phyloP scores from a whole-genome alignment of 768 basidiomycete species.

The Lepiota venenata region DNA sequence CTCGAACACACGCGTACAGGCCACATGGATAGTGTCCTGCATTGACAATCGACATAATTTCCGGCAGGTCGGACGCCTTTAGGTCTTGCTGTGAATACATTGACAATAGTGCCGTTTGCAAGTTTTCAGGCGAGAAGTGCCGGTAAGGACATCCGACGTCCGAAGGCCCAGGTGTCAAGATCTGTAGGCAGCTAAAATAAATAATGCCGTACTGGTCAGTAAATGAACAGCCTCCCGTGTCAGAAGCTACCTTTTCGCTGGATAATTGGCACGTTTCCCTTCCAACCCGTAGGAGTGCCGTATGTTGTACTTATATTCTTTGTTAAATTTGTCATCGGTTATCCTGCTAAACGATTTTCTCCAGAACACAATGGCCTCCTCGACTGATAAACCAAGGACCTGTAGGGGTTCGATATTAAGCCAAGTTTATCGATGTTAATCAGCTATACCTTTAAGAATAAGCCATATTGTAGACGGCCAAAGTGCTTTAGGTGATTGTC shows the following conservation, averaged over 20 bases:
- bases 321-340: slow-evolving; percentile 95
- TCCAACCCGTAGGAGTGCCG: slow-evolving; percentile 94
- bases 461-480: slow-evolving; percentile 84
- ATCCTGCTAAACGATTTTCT: slow-evolving; percentile 77
- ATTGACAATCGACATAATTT: slow-evolving; percentile 80
- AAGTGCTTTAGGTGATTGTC: slow-evolving; percentile 92
- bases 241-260: slow-evolving; percentile 73
- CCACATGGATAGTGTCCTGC: slow-evolving; percentile 86
- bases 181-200: slow-evolving; percentile 80
- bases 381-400: slow-evolving; percentile 91
- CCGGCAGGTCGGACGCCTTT: slow-evolving; percentile 66
- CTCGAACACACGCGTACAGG: slow-evolving; percentile 96
- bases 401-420: slow-evolving; percentile 26
- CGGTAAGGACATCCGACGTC: slow-evolving; percentile 94
- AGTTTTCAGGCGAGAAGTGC: slow-evolving; percentile 80
- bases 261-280: slow-evolving; percentile 92
- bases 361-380: slow-evolving; percentile 95
- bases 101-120: slow-evolving; percentile 72
- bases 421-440: neutral
- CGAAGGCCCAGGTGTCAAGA: slow-evolving; percentile 58
- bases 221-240: neutral
- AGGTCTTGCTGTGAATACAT: slow-evolving; percentile 65
- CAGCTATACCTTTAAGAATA: slow-evolving; percentile 84
- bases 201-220: slow-evolving; percentile 25
- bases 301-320: slow-evolving; percentile 96